Evolutionary conservation across 2,329 filamentous ascomycete genomes (phyloP), one percentile per base, ranked within the genome.

Genomic region (Penicillium sclerotigenum): DNA sequence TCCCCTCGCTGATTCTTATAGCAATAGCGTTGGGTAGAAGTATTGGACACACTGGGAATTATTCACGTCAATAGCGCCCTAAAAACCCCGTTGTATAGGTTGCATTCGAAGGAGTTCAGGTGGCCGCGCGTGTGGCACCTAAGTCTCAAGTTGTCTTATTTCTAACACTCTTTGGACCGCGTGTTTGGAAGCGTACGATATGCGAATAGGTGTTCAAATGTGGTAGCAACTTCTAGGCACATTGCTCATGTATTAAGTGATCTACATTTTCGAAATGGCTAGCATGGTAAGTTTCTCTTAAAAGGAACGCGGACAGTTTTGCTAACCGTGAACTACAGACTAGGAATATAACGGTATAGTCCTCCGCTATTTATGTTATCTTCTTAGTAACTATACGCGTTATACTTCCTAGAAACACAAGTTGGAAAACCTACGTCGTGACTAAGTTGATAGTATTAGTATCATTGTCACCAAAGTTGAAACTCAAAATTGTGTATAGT

Each of bases 1-100:
- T 85, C 82, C 0, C 83, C 83, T 2, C 76, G 84, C 60, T 87
- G 83, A 84, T 73, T 87, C 6, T 83, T 83, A 2, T 77, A 79
- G 54, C 80, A 84, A 38, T 83, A 85, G 48, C 79, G 83, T 2
- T 83, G 81, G 73, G 79, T 84, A 57, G 84, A 77, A 42, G 68
- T 68, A 2, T 81, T 59, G 57, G 76, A 56, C 75, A 79, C 78
- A 0, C 76, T 87, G 29, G 83, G 83, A 10, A 68, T 80, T 49
- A 78, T 87, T 3, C 84, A 87, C 57, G 83, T 80, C 2, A 73
- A 76, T 1, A 83, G 83, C 71, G 74, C 20, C 71, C 79, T 7
- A 78, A n/a, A n/a, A n/a, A 85, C 56, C 80, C 83, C 0, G 63
- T 81, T 1, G 83, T 87, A 8, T 66, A 84, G 26, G 81, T 81